Base-by-base conservation (phyloP, 177 flowering plant genomes). In the Vitis hybrid region DNA sequence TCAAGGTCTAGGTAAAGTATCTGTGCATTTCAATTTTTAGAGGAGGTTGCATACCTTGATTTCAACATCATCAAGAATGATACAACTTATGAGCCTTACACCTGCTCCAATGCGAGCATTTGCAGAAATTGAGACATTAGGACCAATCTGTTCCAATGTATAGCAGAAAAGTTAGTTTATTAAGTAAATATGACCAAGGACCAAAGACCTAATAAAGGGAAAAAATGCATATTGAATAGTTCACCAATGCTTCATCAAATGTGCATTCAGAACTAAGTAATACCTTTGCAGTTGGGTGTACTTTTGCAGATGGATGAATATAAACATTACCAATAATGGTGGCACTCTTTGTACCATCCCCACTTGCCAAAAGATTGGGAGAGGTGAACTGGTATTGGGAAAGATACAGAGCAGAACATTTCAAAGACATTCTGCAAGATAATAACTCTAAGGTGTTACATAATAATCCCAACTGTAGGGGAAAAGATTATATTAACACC, bases 301-400 rank as follows among this genome's bases (percentile, higher is more conserved):
- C 89, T 88, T 96, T 96, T 70, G 98, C 99, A 4, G 98, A 93
- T 74, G 99, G 99, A 78, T 96, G 99, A 65, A 94, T 68, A 74
- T 76, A 96, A 56, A 94, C 98, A 82, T 92, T 92, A 66, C 97
- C 98, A 55, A 72, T 70, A 55, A 96, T 81, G 0, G 88, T 84
- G 18, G 98, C 90, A 75, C 75, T 82, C 71, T 78, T 90, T 45
- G 80, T 73, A 50, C 98, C 97, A 80, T 94, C 90, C 8, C 97
- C 98, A 74, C 78, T 78, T 29, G 95, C 95, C 80, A 96, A 76
- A 77, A 93, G 88, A 77, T 90, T 76, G 21, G 94, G 88, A 18
- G 88, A 89, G 18, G 97, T 88, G 49, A 63, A 15, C 2, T 84
- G 90, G 66, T 80, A 96, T 80, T 84, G 98, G 19, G 90, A 66